Conservation (phyloP, 1,284 basidiomycete genomes). For the Mycosarcoma mackinlayi region DNA sequence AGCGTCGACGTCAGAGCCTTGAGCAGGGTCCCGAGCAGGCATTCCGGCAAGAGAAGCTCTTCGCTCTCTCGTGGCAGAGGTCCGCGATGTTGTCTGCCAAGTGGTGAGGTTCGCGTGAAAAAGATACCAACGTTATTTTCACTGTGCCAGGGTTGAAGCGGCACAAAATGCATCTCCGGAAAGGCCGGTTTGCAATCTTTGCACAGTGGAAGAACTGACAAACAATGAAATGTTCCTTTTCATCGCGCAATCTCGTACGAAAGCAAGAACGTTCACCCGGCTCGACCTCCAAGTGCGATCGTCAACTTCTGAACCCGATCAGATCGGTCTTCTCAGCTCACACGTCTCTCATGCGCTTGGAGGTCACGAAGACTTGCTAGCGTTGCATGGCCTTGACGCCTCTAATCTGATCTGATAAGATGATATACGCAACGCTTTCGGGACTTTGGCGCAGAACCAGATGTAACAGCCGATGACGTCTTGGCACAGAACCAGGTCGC, state of each 20-base stretch:
- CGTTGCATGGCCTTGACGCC: not conserved
- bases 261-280: no score
- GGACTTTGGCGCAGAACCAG: no score
- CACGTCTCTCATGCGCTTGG: not conserved
- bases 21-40: conserved; percentile 8
- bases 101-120: conserved; percentile 8
- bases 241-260: conserved; percentile 6
- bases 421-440: not conserved
- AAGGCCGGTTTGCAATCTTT: not conserved
- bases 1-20: conserved; percentile 29
- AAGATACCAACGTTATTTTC: no score
- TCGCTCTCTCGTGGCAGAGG: not conserved
- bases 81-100: not conserved
- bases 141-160: conserved; percentile 3
- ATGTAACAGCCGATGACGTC: no score
- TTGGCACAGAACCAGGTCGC: no score
- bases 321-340: no score
- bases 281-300: no score
- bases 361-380: not conserved
- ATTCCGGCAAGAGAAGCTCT: not conserved
- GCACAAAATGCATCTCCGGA: conserved; percentile 12
- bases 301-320: no score
- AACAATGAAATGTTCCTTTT: not conserved
- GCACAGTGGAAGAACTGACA: no score
- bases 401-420: conserved; percentile 6